Evolutionary conservation across 108 stramenopile species (phyloP).

Genomic region (Cyclotella choctawhatcheeana): DNA sequence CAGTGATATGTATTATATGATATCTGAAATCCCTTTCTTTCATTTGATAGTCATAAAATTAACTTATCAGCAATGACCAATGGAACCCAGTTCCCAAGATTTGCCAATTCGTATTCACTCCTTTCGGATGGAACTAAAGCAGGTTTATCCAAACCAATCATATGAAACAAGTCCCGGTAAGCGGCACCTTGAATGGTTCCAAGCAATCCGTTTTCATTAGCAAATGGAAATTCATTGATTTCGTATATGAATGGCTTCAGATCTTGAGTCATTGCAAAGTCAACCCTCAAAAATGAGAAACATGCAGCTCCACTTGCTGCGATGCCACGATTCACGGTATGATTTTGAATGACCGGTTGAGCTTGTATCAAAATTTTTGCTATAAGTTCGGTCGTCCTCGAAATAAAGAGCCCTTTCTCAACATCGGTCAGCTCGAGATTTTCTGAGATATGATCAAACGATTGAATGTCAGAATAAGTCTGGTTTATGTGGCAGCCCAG

Average conservation of each 20-base stretch:
- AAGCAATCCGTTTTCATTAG: constrained; percentile 11
- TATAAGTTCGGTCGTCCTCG: not conserved
- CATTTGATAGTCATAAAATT: not conserved
- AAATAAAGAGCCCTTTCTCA: not conserved
- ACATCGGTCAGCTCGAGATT: not conserved
- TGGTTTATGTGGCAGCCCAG: constrained; percentile 9
- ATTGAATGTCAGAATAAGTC: not conserved
- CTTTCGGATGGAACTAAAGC: not conserved
- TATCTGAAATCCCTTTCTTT: not conserved
- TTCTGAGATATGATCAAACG: not conserved
- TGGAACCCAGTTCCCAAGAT: constrained; percentile 9
- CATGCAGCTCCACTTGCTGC: constrained; percentile 11
- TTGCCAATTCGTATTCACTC: not conserved
- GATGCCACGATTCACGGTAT: constrained; percentile 12
- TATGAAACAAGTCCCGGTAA: constrained; percentile 8
- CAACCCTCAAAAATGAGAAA: constrained; percentile 14
- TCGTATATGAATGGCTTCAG: constrained; percentile 2
- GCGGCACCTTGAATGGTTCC: not conserved
- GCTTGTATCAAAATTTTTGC: not conserved
- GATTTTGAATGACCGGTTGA: constrained; percentile 1
- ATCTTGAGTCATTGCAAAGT: constrained; percentile 5
- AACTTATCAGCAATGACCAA: constrained; percentile 8
- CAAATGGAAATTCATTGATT: constrained; percentile 23
- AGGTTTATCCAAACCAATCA: constrained; percentile 16
- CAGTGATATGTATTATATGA: too few species aligned